phyloP scores from a whole-genome alignment of 495 filamentous ascomycete species.

The Physcia stellaris region DNA sequence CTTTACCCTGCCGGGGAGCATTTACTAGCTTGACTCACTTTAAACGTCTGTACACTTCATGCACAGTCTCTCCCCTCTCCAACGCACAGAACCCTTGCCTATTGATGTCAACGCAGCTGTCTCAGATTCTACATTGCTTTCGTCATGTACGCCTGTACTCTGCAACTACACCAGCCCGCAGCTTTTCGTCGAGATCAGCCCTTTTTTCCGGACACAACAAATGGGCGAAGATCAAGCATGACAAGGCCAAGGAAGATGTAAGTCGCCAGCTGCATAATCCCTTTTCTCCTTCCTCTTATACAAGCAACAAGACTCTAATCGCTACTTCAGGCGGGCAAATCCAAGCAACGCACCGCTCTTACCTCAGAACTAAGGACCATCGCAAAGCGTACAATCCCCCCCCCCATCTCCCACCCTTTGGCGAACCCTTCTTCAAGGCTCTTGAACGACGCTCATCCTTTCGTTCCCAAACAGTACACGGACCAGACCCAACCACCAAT shows the following conservation, averaged over 20 bases:
- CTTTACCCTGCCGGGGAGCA: no score
- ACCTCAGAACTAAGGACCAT: slow-evolving; percentile 37
- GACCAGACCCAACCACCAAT: slow-evolving; percentile 59
- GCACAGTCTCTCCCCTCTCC: no score
- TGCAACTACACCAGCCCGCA: no score
- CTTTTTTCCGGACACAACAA: slow-evolving; percentile 23
- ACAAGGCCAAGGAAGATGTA: slow-evolving; percentile 69
- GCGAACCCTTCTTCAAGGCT: slow-evolving; percentile 6
- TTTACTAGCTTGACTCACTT: no score
- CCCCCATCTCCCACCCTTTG: not conserved
- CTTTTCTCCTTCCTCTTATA: no score
- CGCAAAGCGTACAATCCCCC: slow-evolving; percentile 24
- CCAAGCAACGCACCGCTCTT: slow-evolving; percentile 27
- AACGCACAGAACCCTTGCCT: no score
- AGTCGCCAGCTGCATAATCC: no score
- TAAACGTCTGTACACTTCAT: no score
- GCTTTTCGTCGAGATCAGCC: slow-evolving; percentile 1
- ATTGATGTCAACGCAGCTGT: no score
- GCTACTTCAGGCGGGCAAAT: slow-evolving; percentile 23
- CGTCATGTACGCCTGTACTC: no score
- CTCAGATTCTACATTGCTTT: no score
- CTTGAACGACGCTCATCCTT: no score
- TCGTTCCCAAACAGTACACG: slow-evolving; percentile 48
- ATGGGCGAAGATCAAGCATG: slow-evolving; percentile 93
- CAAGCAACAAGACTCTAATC: slow-evolving; percentile 7